Evolutionary conservation across 805 yeast genomes (phyloP).

Genomic region (Wickerhamiella australiensis): DNA sequence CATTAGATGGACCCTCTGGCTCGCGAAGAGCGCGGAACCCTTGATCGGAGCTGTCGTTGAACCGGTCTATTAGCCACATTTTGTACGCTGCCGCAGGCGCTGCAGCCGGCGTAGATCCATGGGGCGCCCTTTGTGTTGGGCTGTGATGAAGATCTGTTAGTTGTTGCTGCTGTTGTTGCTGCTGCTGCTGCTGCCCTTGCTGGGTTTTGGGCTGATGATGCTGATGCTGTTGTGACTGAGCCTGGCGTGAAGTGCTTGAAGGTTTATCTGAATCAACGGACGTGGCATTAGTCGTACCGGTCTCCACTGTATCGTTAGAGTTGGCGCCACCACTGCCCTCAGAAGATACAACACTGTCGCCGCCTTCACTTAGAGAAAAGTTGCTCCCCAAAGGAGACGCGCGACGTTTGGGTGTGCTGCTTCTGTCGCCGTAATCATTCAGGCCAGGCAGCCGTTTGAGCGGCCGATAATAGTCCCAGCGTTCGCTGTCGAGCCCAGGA

Average conservation of each 20-base stretch:
- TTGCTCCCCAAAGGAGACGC: background rate
- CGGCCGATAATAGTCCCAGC: conserved; percentile 11
- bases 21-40: background rate
- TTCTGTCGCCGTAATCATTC: background rate
- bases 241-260: too few relatives aligned
- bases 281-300: background rate
- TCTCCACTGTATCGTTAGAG: background rate
- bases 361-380: background rate
- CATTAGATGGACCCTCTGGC: background rate
- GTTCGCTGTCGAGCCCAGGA: conserved; percentile 3
- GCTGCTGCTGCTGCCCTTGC: background rate
- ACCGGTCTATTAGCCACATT: conserved; percentile 8
- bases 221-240: background rate
- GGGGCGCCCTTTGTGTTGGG: too few relatives aligned
- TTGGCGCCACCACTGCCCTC: background rate
- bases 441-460: conserved; percentile 5
- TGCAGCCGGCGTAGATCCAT: too few relatives aligned
- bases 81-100: conserved; percentile 1
- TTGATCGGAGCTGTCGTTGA: background rate
- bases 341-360: background rate
- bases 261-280: background rate
- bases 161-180: background rate
- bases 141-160: too few relatives aligned
- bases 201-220: too few relatives aligned
- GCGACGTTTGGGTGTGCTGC: background rate